A percentile compares a stretch with the other conserved stretches of the same genome.
Evolutionary conservation across 345 rosid species (phyloP).

Genomic region (Salix arbutifolia): DNA sequence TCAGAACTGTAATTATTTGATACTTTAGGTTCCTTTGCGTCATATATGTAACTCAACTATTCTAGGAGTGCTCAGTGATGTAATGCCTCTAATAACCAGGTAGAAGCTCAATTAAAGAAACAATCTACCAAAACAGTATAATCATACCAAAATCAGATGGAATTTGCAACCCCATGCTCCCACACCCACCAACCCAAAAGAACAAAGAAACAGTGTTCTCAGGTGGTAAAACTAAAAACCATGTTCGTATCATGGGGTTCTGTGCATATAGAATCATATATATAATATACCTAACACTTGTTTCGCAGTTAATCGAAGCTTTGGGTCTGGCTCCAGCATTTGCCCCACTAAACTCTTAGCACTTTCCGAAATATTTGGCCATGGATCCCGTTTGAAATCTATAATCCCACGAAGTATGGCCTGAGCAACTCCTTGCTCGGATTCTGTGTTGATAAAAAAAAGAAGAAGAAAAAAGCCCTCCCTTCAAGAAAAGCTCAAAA

Average conservation of each 20-base stretch:
- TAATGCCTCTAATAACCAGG: not conserved
- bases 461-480: not conserved
- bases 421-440: conserved; percentile 99
- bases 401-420: conserved; percentile 93
- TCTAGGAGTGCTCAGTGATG: not conserved
- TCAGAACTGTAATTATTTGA: not conserved
- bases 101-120: not conserved
- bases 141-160: not conserved
- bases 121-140: not conserved
- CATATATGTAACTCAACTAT: not conserved
- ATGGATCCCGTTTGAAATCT: conserved; percentile 98
- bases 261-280: conserved; percentile 12
- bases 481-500: conserved; percentile 2
- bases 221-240: not conserved
- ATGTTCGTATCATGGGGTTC: not conserved
- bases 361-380: conserved; percentile 94
- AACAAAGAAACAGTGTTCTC: not conserved
- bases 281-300: conserved; percentile 83
- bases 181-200: not conserved
- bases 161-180: not conserved
- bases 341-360: conserved; percentile 85
- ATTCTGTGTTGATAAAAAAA: conserved; percentile 47
- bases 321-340: conserved; percentile 99
- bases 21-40: not conserved
- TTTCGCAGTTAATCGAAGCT: conserved; percentile 83